Evolutionary conservation across 1,284 basidiomycete species (phyloP).

Genomic region (Sphaerobolus stellatus): DNA sequence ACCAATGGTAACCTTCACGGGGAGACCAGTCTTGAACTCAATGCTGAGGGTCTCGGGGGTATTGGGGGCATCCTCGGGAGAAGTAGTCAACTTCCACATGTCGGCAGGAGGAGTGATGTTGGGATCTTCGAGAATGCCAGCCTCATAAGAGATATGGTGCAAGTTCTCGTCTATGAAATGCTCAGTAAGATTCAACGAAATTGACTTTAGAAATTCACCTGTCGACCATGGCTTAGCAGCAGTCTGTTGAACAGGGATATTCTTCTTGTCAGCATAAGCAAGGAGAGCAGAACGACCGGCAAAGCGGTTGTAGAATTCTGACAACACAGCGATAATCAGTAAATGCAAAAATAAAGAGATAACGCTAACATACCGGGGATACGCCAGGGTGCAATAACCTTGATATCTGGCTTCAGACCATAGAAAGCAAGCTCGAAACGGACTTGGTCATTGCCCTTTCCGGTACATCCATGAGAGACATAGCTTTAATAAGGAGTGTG

Average conservation of each 20-base stretch:
- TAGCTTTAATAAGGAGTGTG: constrained; percentile 51
- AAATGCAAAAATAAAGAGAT: background rate
- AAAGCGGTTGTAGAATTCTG: constrained; percentile 97
- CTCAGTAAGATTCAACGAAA: background rate
- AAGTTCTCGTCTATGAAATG: constrained; percentile 81
- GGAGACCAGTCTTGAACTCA: constrained; percentile 86
- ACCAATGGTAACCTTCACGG: constrained; percentile 71
- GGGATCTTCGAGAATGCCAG: constrained; percentile 97
- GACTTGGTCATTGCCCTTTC: constrained; percentile 99
- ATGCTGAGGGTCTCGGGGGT: constrained; percentile 81
- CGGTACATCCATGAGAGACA: constrained; percentile 98
- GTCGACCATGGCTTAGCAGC: constrained; percentile 99
- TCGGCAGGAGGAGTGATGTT: constrained; percentile 93
- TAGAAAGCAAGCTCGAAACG: constrained; percentile 99
- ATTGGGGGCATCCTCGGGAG: constrained; percentile 81
- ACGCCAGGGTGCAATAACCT: constrained; percentile 98
- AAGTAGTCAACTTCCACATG: constrained; percentile 98
- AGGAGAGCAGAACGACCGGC: constrained; percentile 93
- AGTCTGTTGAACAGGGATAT: constrained; percentile 94
- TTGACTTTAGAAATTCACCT: constrained; percentile 26
- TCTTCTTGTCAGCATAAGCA: constrained; percentile 84
- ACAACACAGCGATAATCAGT: background rate
- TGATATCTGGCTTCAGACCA: constrained; percentile 97
- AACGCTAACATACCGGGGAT: constrained; percentile 65
- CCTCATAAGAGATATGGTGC: constrained; percentile 99